These are phyloP conservation scores for Curvularia lunata DNA, from an alignment of 2,329 filamentous ascomycete genomes.

Conservation along the genomic window DNA sequence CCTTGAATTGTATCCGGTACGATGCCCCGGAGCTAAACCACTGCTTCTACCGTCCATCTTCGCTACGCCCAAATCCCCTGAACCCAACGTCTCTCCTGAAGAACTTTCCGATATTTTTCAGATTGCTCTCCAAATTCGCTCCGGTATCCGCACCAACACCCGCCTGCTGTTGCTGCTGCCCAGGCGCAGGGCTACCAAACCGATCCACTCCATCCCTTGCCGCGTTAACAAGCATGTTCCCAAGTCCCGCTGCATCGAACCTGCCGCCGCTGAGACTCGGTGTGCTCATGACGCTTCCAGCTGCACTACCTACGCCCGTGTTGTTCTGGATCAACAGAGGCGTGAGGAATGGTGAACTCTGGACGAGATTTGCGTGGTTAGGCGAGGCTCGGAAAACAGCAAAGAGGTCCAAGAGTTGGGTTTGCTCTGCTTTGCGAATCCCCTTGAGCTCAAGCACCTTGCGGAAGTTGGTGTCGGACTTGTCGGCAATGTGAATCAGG, in stretches of 20 bases:
- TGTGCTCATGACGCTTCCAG: slow-evolving; percentile 48
- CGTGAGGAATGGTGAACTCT: slow-evolving; percentile 46
- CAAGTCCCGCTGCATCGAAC: slow-evolving; percentile 83
- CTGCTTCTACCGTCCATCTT: slow-evolving; percentile 35
- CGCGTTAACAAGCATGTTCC: slow-evolving; percentile 86
- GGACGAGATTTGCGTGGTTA: slow-evolving; percentile 68
- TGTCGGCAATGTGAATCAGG: slow-evolving; percentile 93
- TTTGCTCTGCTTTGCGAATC: slow-evolving; percentile 79
- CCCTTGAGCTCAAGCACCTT: slow-evolving; percentile 97
- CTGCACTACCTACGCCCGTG: slow-evolving; percentile 48
- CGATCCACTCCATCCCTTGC: slow-evolving; percentile 83
- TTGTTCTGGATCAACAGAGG: slow-evolving; percentile 44
- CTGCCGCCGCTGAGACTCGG: slow-evolving; percentile 48
- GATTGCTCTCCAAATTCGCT: slow-evolving; percentile 85
- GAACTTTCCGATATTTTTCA: slow-evolving; percentile 96
- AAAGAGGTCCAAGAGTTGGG: slow-evolving; percentile 85
- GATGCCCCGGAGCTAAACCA: neutral
- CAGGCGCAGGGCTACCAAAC: slow-evolving; percentile 64
- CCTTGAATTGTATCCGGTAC: neutral
- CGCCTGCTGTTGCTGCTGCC: slow-evolving; percentile 41
- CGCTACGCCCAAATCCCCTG: slow-evolving; percentile 46
- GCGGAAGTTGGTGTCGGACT: slow-evolving; percentile 91
- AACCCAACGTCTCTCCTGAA: slow-evolving; percentile 81
- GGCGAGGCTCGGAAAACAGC: slow-evolving; percentile 77
- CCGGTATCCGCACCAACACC: slow-evolving; percentile 46